phyloP scores from a whole-genome alignment of 2,329 filamentous ascomycete species.

The Lizonia empirigonia region DNA sequence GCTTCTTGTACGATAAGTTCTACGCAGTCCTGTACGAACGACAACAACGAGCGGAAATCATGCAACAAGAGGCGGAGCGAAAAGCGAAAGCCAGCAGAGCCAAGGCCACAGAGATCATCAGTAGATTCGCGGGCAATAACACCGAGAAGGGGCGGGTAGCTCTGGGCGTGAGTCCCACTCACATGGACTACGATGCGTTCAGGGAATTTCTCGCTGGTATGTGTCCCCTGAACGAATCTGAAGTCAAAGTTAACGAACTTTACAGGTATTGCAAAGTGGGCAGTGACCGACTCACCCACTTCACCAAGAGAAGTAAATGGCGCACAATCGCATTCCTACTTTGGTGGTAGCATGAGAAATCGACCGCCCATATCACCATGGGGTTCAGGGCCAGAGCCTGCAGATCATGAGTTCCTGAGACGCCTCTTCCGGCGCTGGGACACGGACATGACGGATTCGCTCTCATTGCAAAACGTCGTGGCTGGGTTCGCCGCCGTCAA shows the following conservation, averaged over 20 bases:
- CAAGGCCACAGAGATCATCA: conserved; percentile 58
- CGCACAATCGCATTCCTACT: conserved; percentile 62
- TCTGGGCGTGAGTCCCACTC: conserved; percentile 82
- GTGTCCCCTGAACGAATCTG: neutral
- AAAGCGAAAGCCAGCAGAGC: conserved; percentile 67
- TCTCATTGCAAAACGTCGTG: conserved; percentile 91
- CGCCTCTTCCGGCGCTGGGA: conserved; percentile 91
- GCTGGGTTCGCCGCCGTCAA: conserved; percentile 89
- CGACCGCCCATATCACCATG: conserved; percentile 58
- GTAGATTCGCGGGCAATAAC: conserved; percentile 55
- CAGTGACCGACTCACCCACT: conserved; percentile 81
- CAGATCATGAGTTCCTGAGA: conserved; percentile 93
- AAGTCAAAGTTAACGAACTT: neutral
- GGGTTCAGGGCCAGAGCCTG: conserved; percentile 70
- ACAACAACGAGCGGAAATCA: conserved; percentile 78
- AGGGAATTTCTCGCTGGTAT: conserved; percentile 81
- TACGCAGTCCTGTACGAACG: conserved; percentile 91
- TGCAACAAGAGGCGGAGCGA: conserved; percentile 70
- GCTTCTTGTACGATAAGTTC: conserved; percentile 91
- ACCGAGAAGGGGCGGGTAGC: conserved; percentile 86
- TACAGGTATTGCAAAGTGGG: conserved; percentile 82
- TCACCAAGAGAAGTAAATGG: conserved; percentile 60
- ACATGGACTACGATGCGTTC: conserved; percentile 98
- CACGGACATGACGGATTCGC: conserved; percentile 71
- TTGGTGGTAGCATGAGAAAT: conserved; percentile 52